phyloP scores from a whole-genome alignment of 2,329 filamentous ascomycete genomes.

The Colletotrichum sp. region DNA sequence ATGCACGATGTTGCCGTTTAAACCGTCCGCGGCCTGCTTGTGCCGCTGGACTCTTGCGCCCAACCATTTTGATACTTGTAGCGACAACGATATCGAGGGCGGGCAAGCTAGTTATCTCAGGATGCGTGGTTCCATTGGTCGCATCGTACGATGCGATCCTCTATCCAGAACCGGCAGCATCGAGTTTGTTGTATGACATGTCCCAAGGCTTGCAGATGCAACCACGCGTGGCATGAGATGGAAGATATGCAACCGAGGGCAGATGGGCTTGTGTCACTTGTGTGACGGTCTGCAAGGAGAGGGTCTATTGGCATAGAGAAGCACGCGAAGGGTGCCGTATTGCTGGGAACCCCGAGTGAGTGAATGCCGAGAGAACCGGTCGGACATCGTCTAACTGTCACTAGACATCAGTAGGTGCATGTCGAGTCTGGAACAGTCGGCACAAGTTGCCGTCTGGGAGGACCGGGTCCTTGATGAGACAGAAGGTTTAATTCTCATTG shows the following conservation, averaged over 20 bases:
- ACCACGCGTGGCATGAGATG: not conserved
- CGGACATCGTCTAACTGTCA: not conserved
- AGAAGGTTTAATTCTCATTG: not conserved
- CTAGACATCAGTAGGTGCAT: not conserved
- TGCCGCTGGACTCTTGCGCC: not conserved
- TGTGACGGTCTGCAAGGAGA: not conserved
- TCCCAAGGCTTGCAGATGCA: not conserved
- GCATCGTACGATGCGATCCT: not conserved
- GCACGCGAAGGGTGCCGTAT: not conserved
- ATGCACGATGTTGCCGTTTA: not conserved
- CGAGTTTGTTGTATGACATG: not conserved
- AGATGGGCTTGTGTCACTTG: not conserved
- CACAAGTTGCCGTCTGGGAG: slow-evolving; percentile 6
- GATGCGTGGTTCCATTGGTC: not conserved
- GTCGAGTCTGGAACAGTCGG: not conserved
- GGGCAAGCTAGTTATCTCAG: not conserved
- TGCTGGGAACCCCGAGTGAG: slow-evolving; percentile 1
- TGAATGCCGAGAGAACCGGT: slow-evolving; percentile 4
- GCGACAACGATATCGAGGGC: not conserved
- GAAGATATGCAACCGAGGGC: not conserved
- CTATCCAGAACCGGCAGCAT: not conserved
- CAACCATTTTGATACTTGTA: not conserved
- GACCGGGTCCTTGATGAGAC: not conserved
- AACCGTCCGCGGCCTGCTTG: not conserved
- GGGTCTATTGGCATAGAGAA: not conserved